phyloP scores from a whole-genome alignment of 495 filamentous ascomycete species.

The Penicillium simplicissimum region DNA sequence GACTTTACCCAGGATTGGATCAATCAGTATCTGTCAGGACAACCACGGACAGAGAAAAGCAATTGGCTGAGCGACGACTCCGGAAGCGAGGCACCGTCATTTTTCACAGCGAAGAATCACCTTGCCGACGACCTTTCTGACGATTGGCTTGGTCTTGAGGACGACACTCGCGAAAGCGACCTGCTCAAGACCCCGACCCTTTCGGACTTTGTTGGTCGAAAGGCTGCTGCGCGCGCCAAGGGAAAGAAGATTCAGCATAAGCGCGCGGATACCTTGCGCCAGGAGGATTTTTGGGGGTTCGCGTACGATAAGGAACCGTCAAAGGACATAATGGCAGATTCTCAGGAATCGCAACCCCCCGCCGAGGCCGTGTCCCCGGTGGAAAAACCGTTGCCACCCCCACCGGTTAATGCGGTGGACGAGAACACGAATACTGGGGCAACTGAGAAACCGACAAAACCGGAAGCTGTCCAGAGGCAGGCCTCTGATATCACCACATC shows the following conservation, averaged over 20 bases:
- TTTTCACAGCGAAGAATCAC: slow-evolving; percentile 45
- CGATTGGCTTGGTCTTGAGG: slow-evolving; percentile 50
- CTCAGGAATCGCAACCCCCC: slow-evolving; percentile 29
- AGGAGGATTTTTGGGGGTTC: slow-evolving; percentile 56
- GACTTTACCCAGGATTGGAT: slow-evolving; percentile 80
- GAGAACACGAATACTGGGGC: slow-evolving; percentile 4
- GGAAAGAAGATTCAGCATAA: slow-evolving; percentile 48
- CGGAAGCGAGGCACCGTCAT: slow-evolving; percentile 52
- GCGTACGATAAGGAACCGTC: slow-evolving; percentile 46
- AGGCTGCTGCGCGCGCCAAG: slow-evolving; percentile 37
- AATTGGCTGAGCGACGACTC: slow-evolving; percentile 78
- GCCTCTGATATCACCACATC: slow-evolving; percentile 21
- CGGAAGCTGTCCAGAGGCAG: slow-evolving; percentile 17
- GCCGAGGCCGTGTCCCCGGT: slow-evolving; percentile 27
- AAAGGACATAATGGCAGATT: slow-evolving; percentile 38
- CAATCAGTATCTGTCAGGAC: slow-evolving; percentile 66
- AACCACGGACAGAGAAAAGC: slow-evolving; percentile 59
- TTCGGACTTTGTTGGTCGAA: slow-evolving; percentile 40
- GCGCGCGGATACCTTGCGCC: slow-evolving; percentile 66
- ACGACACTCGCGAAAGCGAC: slow-evolving; percentile 41
- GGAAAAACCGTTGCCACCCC: slow-evolving; percentile 53
- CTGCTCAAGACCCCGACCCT: slow-evolving; percentile 47
- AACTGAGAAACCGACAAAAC: slow-evolving; percentile 2
- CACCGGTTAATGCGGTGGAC: slow-evolving; percentile 35
- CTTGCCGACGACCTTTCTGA: slow-evolving; percentile 46